These are phyloP conservation scores for Rhizodiscina lignyota DNA, from an alignment of 495 filamentous ascomycete species.

Conservation along the genomic window DNA sequence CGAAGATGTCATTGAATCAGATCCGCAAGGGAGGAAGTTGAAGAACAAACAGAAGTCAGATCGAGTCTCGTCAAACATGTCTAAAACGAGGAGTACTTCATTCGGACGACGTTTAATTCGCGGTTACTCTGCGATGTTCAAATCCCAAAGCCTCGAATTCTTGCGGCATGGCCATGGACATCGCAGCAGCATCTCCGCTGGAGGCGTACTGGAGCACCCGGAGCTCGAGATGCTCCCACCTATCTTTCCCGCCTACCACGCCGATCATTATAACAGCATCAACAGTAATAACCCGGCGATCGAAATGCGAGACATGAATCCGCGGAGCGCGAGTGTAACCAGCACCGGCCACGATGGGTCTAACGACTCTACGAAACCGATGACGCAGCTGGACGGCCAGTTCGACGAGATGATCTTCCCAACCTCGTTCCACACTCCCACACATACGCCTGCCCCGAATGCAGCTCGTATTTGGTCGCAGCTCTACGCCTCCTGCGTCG, in stretches of 20 bases:
- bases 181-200: slow-evolving; percentile 7
- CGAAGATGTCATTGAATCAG: not conserved
- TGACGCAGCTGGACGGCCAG: too few relatives aligned
- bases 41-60: slow-evolving; percentile 7
- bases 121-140: slow-evolving; percentile 12
- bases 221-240: slow-evolving; percentile 14
- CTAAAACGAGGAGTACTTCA: slow-evolving; percentile 11
- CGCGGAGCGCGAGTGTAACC: too few relatives aligned
- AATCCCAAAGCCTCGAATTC: slow-evolving; percentile 13
- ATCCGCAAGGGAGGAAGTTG: slow-evolving; percentile 1
- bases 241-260: slow-evolving; percentile 4
- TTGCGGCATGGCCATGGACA: slow-evolving; percentile 11
- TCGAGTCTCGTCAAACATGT: slow-evolving; percentile 1
- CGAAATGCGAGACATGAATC: too few relatives aligned
- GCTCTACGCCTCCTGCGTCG: too few relatives aligned
- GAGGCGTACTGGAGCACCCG: slow-evolving; percentile 11
- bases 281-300: too few relatives aligned
- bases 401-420: too few relatives aligned
- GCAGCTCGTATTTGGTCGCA: too few relatives aligned
- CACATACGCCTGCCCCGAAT: too few relatives aligned
- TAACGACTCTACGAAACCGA: too few relatives aligned
- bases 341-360: too few relatives aligned
- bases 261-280: too few relatives aligned
- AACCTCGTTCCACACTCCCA: too few relatives aligned
- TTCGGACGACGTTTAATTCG: slow-evolving; percentile 12